These are phyloP conservation scores for Akanthomyces muscarius DNA, from an alignment of 2,329 filamentous ascomycete species.

Conservation along the genomic window DNA sequence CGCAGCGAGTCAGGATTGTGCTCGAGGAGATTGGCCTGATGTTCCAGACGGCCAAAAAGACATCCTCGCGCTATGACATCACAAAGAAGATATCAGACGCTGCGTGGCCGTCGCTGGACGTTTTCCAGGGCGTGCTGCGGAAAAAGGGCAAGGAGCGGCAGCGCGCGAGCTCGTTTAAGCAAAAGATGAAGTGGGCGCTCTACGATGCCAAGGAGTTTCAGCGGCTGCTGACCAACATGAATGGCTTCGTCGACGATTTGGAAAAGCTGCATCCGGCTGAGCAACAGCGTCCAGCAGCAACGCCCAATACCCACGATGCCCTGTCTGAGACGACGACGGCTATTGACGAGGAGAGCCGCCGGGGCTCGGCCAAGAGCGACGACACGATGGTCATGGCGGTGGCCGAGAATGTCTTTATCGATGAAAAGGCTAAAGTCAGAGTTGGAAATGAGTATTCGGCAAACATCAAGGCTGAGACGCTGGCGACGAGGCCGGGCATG, in stretches of 20 bases:
- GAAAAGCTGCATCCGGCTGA: conserved; percentile 25
- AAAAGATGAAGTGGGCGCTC: conserved; percentile 25
- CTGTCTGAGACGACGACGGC: conserved; percentile 17
- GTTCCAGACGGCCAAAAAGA: conserved; percentile 21
- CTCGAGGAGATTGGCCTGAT: conserved; percentile 26
- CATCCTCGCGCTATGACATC: conserved; percentile 20
- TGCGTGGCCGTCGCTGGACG: neutral
- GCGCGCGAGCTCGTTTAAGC: conserved; percentile 19
- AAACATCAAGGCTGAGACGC: neutral
- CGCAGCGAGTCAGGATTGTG: conserved; percentile 20
- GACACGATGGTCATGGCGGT: neutral
- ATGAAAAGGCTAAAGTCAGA: neutral
- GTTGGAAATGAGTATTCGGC: conserved; percentile 6
- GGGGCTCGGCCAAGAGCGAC: conserved; percentile 7
- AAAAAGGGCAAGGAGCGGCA: conserved; percentile 17
- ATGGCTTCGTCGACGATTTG: conserved; percentile 24
- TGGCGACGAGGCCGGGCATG: neutral
- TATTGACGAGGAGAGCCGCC: conserved; percentile 1
- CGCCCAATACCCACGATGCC: conserved; percentile 19
- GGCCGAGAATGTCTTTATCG: neutral
- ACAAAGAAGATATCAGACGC: conserved; percentile 20
- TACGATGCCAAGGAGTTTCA: conserved; percentile 24
- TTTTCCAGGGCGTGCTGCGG: conserved; percentile 6
- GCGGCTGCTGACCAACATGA: conserved; percentile 23
- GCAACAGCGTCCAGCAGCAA: neutral